These are phyloP conservation scores for Tricholoma matsutake DNA, from an alignment of 768 basidiomycete species.

Conservation along the genomic window DNA sequence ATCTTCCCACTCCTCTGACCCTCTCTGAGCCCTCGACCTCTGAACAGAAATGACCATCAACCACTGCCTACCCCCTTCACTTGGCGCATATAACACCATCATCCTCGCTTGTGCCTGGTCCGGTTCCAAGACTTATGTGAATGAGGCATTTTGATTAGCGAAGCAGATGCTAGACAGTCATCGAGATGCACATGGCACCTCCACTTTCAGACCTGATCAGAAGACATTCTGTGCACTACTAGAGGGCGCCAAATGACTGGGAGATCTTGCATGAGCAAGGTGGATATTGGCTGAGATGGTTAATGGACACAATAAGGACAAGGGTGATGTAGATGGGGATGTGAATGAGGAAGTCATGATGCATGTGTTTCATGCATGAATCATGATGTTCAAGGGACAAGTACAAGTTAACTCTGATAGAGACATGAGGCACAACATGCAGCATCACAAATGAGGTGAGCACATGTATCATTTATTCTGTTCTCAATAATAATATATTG, in stretches of 20 bases:
- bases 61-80: conserved; percentile 56
- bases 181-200: conserved; percentile 59
- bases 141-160: conserved; percentile 81
- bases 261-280: conserved; percentile 77
- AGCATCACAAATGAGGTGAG: too few species aligned
- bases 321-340: conserved; percentile 21
- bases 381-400: too few species aligned
- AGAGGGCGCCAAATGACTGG: conserved; percentile 84
- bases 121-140: conserved; percentile 59
- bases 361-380: conserved; percentile 85
- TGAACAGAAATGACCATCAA: conserved; percentile 91
- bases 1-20: conserved; percentile 56
- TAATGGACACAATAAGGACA: conserved; percentile 26
- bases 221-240: conserved; percentile 81
- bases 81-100: conserved; percentile 73
- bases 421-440: too few species aligned
- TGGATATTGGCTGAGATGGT: conserved; percentile 93
- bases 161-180: conserved; percentile 83
- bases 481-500: too few species aligned
- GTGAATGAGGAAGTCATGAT: conserved; percentile 72
- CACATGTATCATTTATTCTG: too few species aligned
- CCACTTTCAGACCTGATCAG: conserved; percentile 56
- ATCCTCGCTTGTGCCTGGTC: conserved; percentile 78
- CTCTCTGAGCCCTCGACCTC: conserved; percentile 89
- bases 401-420: too few species aligned